Conservation (phyloP, 2,329 filamentous ascomycete genomes). For the Colletotrichum falcatum region DNA sequence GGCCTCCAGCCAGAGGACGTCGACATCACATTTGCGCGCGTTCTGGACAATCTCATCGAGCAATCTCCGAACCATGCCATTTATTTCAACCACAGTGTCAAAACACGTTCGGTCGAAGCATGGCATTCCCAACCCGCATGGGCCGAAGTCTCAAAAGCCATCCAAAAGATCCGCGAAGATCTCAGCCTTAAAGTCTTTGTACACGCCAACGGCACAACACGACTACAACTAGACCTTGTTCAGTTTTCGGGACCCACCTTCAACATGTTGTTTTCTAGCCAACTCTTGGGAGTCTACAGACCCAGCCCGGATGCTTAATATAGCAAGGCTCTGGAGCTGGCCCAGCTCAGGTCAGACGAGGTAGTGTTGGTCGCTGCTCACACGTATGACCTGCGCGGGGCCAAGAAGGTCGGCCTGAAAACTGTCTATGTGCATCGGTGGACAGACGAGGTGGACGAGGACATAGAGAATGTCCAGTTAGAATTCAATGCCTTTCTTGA, state of each 20-base stretch:
- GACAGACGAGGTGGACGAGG: constrained; percentile 65
- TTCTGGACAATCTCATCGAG: constrained; percentile 54
- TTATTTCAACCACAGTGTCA: constrained; percentile 24
- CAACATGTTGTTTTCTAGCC: constrained; percentile 64
- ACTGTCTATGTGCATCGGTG: constrained; percentile 64
- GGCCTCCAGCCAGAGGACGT: constrained; percentile 60
- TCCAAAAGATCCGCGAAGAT: constrained; percentile 52
- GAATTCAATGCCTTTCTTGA: constrained; percentile 54
- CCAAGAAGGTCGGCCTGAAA: constrained; percentile 60
- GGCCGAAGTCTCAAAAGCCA: constrained; percentile 60
- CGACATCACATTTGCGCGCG: constrained; percentile 59
- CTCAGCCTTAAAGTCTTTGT: constrained; percentile 59
- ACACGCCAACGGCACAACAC: constrained; percentile 65
- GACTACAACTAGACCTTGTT: constrained; percentile 65
- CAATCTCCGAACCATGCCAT: constrained; percentile 38
- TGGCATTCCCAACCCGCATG: constrained; percentile 65
- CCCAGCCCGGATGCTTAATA: constrained; percentile 62
- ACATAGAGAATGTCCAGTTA: constrained; percentile 53
- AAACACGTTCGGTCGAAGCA: constrained; percentile 48
- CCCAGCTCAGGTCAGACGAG: constrained; percentile 59
- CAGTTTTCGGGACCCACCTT: constrained; percentile 61
- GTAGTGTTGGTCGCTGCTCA: constrained; percentile 66
- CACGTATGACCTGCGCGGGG: constrained; percentile 64
- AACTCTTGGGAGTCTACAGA: constrained; percentile 63
- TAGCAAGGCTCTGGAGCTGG: constrained; percentile 56